Evolutionary conservation across 768 basidiomycete genomes (phyloP).

Genomic region (Grammothele lineata): DNA sequence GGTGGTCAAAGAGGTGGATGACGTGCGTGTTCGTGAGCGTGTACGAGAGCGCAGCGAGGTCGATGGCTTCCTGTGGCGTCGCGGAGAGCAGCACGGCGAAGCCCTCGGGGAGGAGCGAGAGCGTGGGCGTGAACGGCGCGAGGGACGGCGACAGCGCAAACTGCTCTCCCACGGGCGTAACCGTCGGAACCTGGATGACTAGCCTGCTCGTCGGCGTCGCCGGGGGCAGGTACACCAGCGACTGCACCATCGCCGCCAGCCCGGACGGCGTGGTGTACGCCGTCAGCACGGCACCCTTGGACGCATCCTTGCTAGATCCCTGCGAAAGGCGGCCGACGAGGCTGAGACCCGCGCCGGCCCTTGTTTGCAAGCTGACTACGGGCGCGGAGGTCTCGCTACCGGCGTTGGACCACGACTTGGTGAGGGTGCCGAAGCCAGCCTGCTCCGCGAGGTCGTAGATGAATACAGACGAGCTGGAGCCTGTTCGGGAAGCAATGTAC

Average conservation of each 20-base stretch:
- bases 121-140: slow-evolving; percentile 55
- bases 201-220: slow-evolving; percentile 62
- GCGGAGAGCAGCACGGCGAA: slow-evolving; percentile 78
- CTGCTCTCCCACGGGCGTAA: slow-evolving; percentile 58
- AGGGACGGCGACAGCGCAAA: slow-evolving; percentile 78
- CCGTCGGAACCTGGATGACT: slow-evolving; percentile 79
- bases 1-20: slow-evolving; percentile 89
- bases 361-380: slow-evolving; percentile 71
- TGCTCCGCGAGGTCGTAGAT: slow-evolving; percentile 83
- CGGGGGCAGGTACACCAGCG: slow-evolving; percentile 67
- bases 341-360: slow-evolving; percentile 78
- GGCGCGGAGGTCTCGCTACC: slow-evolving; percentile 37
- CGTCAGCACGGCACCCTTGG: slow-evolving; percentile 57
- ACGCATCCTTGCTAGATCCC: slow-evolving; percentile 67
- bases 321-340: slow-evolving; percentile 78
- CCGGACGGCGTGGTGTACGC: slow-evolving; percentile 84
- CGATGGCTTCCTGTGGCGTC: slow-evolving; percentile 76
- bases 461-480: slow-evolving; percentile 64
- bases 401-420: slow-evolving; percentile 58
- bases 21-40: slow-evolving; percentile 61
- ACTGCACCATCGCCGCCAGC: slow-evolving; percentile 76
- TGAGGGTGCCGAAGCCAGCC: slow-evolving; percentile 72
- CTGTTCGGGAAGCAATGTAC: slow-evolving; percentile 53
- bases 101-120: slow-evolving; percentile 58
- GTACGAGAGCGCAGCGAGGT: slow-evolving; percentile 77